Evolutionary conservation across 1,284 basidiomycete species (phyloP), one percentile per base, ranked within the genome.

Genomic region (Leucoagaricus sp.): DNA sequence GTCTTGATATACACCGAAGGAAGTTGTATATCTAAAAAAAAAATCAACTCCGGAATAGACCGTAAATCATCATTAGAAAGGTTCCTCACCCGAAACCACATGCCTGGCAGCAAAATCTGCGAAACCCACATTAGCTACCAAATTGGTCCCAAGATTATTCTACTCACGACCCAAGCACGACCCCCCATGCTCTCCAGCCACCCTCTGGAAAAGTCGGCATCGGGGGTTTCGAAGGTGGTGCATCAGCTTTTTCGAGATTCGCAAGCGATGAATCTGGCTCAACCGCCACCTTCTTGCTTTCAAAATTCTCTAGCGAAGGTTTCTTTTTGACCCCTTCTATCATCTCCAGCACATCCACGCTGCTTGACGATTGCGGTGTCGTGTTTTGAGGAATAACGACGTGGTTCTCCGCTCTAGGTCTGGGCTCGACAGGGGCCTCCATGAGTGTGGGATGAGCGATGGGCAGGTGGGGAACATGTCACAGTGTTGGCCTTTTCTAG

Each of bases 1-100:
- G 34, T 64, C 63, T 64, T 76, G 75, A 61, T 74, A 76, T 6
- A 77, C 75, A n/a, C 75, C 75, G 47, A 74, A 77, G 4, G 72
- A 71, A 21, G 64, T 66, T 3, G 67, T 56, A 46, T 76, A 74
- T 36, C 75, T 76, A 17, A 46, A 17, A 17, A 10, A 17, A 15
- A 17, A n/a, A 12, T 15, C 9, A 25, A 49, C 40, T 40, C n/a
- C 31, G 23, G 28, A 40, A 36, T 36, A 7, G 21, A 13, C 21
- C 44, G n/a, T 15, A 9, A 7, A 19, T 26, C 17, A 46, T 13
- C 42, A 6, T 36, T 2, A 31, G 9, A 26, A 6, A 10, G 33
- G 59, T 26, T n/a, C n/a, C n/a, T n/a, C 58, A 76, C 74, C 74
- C 75, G n/a, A 71, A 74, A 23, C 69, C 68, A 56, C 67, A 69